Evolutionary conservation across 2,329 filamentous ascomycete species (phyloP), one percentile per base, ranked within the genome.

Genomic region (Ustulina deusta): DNA sequence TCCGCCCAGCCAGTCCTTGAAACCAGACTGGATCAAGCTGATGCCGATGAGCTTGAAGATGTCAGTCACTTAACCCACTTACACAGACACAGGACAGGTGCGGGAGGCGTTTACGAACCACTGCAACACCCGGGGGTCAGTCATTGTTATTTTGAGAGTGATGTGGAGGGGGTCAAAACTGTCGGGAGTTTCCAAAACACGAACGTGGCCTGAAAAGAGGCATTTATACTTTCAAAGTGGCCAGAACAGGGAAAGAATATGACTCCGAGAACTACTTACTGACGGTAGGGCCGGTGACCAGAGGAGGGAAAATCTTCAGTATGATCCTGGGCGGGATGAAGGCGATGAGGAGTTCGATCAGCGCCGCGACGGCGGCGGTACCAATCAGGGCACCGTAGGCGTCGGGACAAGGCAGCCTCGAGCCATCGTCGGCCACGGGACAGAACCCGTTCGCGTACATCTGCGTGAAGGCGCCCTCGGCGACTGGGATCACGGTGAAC

Each of bases 1-100:
- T 36, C 93, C 92, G 20, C 93, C 93, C 61, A 91, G 91, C 93
- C 93, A 95, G 80, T 91, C 87, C 77, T 90, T 81, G 80, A 95
- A 92, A 13, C 91, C 93, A 38, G 86, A 89, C 71, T 88, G 78
- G 73, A 95, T 90, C 62, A 96, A 83, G 63, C 87, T 87, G 49
- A 94, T 87, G 40, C 93, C 93, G 67, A 96, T 94, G 32, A 91
- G 83, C 81, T 76, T 25, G 17, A 22, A 9, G 48, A 54, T 4
- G 38, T 48, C 13, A 20, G 36, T 63, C 10, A 51, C 56, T 32
- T 27, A 17, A 34, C n/a, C 29, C 27, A 29, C 11, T 32, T n/a
- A 52, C 17, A 13, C 32, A 32, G 25, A 4, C 2, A 2, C 11
- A n/a, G 2, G 20, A 13, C 36, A 13, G 36, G 15, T 17, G 22